Evolutionary conservation across 495 filamentous ascomycete species (phyloP).

Genomic region (Hypoxylon subgilvum): DNA sequence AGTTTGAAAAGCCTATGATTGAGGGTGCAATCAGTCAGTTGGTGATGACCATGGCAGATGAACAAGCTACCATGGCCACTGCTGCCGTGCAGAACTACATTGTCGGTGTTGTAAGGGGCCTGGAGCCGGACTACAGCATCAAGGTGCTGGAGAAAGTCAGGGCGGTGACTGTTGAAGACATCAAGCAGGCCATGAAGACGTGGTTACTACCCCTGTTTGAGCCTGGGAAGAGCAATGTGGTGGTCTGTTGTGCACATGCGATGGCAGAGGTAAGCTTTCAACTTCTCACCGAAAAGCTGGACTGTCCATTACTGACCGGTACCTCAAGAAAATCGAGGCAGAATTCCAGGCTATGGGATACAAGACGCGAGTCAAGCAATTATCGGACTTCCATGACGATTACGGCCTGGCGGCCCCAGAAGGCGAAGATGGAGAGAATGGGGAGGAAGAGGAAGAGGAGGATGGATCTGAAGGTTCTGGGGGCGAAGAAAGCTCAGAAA

Average conservation of each 20-base stretch:
- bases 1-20: conserved; percentile 79
- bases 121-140: conserved; percentile 79
- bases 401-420: conserved; percentile 81
- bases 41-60: conserved; percentile 81
- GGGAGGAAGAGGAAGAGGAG: conserved; percentile 53
- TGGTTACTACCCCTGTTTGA: conserved; percentile 80
- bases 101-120: conserved; percentile 74
- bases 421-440: conserved; percentile 67
- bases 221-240: conserved; percentile 75
- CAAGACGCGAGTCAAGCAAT: conserved; percentile 72
- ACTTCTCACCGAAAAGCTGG: conserved; percentile 3
- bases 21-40: conserved; percentile 91
- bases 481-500: conserved; percentile 51
- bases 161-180: conserved; percentile 74
- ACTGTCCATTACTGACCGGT: conserved; percentile 24
- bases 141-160: conserved; percentile 77
- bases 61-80: conserved; percentile 78
- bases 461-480: conserved; percentile 45
- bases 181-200: conserved; percentile 74
- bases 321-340: conserved; percentile 72
- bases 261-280: conserved; percentile 75
- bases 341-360: conserved; percentile 77
- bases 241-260: conserved; percentile 85
- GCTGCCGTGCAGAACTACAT: conserved; percentile 85
- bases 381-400: conserved; percentile 86